Evolutionary conservation across 2,329 filamentous ascomycete genomes (phyloP).

Genomic region (Aureobasidium pullulans): DNA sequence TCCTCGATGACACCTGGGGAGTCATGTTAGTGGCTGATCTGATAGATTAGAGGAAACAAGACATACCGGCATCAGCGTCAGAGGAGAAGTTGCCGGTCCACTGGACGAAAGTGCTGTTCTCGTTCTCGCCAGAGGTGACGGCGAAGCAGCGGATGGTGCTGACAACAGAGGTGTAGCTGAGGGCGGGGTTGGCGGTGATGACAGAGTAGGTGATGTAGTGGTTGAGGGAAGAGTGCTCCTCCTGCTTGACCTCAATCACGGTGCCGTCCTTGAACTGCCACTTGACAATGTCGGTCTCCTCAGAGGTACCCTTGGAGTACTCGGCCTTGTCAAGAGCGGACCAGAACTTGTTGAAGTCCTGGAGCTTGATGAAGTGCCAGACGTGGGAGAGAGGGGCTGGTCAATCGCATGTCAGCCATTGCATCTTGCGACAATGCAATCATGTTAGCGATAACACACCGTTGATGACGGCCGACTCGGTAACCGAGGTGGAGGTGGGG

Average conservation of each 20-base stretch:
- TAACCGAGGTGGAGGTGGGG: slow-evolving; percentile 59
- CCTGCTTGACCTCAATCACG: slow-evolving; percentile 64
- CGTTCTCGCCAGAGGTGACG: slow-evolving; percentile 58
- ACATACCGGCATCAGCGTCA: slow-evolving; percentile 61
- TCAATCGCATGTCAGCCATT: not conserved
- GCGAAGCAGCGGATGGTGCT: slow-evolving; percentile 60
- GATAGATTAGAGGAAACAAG: too few relatives aligned
- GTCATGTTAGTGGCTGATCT: not conserved
- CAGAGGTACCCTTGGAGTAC: slow-evolving; percentile 53
- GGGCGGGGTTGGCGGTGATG: slow-evolving; percentile 58
- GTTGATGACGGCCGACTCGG: slow-evolving; percentile 61
- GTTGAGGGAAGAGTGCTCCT: slow-evolving; percentile 66
- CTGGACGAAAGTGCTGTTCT: slow-evolving; percentile 59
- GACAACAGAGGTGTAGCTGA: slow-evolving; percentile 59
- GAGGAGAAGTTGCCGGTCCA: slow-evolving; percentile 65
- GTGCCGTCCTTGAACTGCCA: slow-evolving; percentile 67
- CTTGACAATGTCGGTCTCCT: slow-evolving; percentile 59
- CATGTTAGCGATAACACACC: not conserved
- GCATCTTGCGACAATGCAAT: not conserved
- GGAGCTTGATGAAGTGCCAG: slow-evolving; percentile 70
- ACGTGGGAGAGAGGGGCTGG: slow-evolving; percentile 55
- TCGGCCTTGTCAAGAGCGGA: slow-evolving; percentile 54
- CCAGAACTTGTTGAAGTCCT: slow-evolving; percentile 63
- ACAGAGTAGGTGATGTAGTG: slow-evolving; percentile 70
- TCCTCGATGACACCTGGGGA: slow-evolving; percentile 60